Evolutionary conservation across 768 basidiomycete genomes (phyloP).

Genomic region (Russula earlei): DNA sequence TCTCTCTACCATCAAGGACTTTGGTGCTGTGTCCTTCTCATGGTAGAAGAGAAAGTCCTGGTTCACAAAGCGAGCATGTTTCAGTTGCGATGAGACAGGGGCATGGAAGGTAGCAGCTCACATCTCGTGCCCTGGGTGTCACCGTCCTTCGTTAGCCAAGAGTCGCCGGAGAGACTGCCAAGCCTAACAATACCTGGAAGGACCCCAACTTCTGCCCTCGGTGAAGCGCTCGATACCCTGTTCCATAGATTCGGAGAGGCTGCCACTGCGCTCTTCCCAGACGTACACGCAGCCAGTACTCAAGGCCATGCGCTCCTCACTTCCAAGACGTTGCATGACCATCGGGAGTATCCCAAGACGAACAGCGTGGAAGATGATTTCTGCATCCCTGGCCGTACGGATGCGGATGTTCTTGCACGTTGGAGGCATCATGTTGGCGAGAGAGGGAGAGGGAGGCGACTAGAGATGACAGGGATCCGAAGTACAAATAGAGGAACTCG

Average conservation of each 20-base stretch:
- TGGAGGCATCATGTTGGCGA: constrained; percentile 26
- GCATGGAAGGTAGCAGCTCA: not conserved
- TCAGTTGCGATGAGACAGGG: not conserved
- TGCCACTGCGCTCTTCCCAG: constrained; percentile 31
- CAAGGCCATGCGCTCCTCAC: constrained; percentile 30
- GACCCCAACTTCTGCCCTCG: constrained; percentile 31
- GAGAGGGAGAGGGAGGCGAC: constrained; percentile 6
- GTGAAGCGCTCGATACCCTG: constrained; percentile 33
- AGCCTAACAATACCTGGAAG: constrained; percentile 27
- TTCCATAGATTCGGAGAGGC: constrained; percentile 28
- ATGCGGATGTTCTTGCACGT: constrained; percentile 30
- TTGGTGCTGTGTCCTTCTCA: constrained; percentile 29
- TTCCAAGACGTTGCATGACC: constrained; percentile 31
- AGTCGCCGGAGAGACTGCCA: not conserved
- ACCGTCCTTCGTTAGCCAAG: not conserved
- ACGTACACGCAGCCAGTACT: constrained; percentile 31
- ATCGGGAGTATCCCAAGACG: constrained; percentile 27
- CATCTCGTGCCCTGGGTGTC: constrained; percentile 10
- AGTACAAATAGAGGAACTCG: constrained; percentile 8
- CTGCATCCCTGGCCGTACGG: constrained; percentile 30
- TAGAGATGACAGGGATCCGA: constrained; percentile 15
- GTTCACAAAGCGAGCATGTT: not conserved
- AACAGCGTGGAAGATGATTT: constrained; percentile 34
- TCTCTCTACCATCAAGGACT: constrained; percentile 22
- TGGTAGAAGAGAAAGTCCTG: constrained; percentile 34